Percentiles rank a stretch among this genome's conserved stretches.
phyloP scores from a whole-genome alignment of 306 rosid genomes.

The Dryas octopetala region DNA sequence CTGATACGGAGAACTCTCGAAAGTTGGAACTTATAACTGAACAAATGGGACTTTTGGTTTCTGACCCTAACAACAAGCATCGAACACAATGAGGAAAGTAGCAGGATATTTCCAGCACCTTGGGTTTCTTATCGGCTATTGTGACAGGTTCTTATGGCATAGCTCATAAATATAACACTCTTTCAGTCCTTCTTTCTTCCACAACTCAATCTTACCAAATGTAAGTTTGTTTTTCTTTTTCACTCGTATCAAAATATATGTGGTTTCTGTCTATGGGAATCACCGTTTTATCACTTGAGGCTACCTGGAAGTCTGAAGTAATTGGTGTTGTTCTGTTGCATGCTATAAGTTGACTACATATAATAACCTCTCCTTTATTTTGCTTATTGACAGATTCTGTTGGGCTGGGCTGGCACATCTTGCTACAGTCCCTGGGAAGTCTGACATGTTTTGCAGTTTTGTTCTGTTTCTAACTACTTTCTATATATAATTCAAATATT shows the following conservation, averaged over 20 bases:
- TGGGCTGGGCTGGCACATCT: not conserved
- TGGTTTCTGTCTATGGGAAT: not conserved
- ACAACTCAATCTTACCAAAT: slow-evolving; percentile 7
- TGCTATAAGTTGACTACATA: not conserved
- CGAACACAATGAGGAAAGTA: slow-evolving; percentile 7
- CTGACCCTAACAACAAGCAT: slow-evolving; percentile 35
- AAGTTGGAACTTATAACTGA: slow-evolving; percentile 41
- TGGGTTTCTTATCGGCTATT: not conserved
- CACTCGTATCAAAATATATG: not conserved
- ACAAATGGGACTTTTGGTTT: slow-evolving; percentile 42
- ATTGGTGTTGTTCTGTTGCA: not conserved
- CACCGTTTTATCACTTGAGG: not conserved
- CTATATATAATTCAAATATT: not conserved
- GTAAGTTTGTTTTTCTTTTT: not conserved
- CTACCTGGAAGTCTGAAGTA: not conserved
- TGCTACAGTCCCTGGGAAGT: not conserved
- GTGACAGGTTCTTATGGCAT: not conserved
- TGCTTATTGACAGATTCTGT: not conserved
- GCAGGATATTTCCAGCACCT: not conserved
- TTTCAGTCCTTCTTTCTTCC: slow-evolving; percentile 3
- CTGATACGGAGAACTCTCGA: slow-evolving; percentile 31
- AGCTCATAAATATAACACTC: not conserved
- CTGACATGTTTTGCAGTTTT: not conserved
- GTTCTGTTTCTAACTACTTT: not conserved
- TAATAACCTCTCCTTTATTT: not conserved